Evolutionary conservation across 495 filamentous ascomycete species (phyloP), one percentile per base, ranked within the genome.

Genomic region (Hypoxylon lienhwacheense): DNA sequence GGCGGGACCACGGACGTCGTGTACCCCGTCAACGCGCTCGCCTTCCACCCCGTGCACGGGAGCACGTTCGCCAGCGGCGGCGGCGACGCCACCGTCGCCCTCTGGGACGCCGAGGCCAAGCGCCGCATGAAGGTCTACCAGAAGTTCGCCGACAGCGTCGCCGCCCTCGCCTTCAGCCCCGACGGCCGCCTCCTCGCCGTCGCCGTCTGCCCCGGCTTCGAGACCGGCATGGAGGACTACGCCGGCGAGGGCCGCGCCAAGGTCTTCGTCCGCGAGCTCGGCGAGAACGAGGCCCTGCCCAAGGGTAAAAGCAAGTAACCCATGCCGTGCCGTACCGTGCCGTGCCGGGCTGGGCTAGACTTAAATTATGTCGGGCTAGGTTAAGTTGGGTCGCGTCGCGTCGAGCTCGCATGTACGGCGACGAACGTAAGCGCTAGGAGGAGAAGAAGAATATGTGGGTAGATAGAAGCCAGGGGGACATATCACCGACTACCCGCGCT

Each of bases 101-200:
- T 98, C 29, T 98, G 93, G 93, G 93, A 98, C 73, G 92, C 88
- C 5, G 82, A 90, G 62, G 85, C 87, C 35, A 97, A 97, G 81
- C 79, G 93, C 62, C 81, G 93, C 66, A 89, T 97, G 62, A 75
- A 88, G 51, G 89, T 95, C 58, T 97, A 96, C 70, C 91, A 89
- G 66, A 86, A 85, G 62, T 89, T 90, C 39, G 77, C 83, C 1
- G 80, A 85, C 11, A 90, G 86, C 66, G 83, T 98, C 20, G 84
- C 86, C 4, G 84, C 85, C 0, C 66, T 97, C 51, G 78, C 73
- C 1, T 97, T 97, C 62, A 89, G 83, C 36, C 70, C 72, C 7
- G 85, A 95, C 64, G 93, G 93, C 8, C 88, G 83, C 66, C 88
- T 86, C 53, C 71, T 98, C 25, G 93, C 89, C 15, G 79, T 97